phyloP scores from a whole-genome alignment of 148 eudicot species.

The Spergularia marina region DNA sequence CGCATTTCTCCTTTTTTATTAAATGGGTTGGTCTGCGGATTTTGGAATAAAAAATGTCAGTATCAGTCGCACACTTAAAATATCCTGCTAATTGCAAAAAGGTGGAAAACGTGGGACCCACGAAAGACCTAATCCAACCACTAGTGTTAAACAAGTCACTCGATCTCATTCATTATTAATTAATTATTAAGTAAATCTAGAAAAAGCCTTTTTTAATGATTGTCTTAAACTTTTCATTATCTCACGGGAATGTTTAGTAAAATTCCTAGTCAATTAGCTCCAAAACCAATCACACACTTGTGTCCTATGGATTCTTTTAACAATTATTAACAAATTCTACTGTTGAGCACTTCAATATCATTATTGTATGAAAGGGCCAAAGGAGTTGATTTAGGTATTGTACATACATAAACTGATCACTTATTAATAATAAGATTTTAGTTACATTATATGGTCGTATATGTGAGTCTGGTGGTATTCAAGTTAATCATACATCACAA shows the following conservation, averaged over 20 bases:
- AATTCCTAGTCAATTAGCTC: slow-evolving; percentile 1
- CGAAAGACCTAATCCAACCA: slow-evolving; percentile 38
- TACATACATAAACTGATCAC: too few relatives aligned
- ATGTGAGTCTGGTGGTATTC: too few relatives aligned
- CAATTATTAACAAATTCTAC: background rate
- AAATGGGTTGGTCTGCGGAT: background rate
- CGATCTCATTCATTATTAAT: background rate
- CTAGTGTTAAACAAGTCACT: slow-evolving; percentile 23
- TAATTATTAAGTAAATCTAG: background rate
- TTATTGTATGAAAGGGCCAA: background rate
- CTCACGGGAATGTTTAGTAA: slow-evolving; percentile 9
- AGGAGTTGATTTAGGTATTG: too few relatives aligned
- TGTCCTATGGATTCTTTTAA: background rate
- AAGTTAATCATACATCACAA: too few relatives aligned
- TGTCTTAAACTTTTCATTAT: slow-evolving; percentile 6
- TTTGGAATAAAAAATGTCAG: slow-evolving; percentile 26
- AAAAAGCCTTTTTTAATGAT: slow-evolving; percentile 4
- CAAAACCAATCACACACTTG: background rate
- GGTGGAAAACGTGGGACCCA: slow-evolving; percentile 31
- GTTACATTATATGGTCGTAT: too few relatives aligned
- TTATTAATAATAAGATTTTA: too few relatives aligned
- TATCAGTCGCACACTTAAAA: slow-evolving; percentile 18
- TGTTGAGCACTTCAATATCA: background rate
- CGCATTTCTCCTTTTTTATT: background rate
- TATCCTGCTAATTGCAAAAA: slow-evolving; percentile 28